phyloP scores from a whole-genome alignment of 352 stramenopile species.

The Poterioochromonas sp. region DNA sequence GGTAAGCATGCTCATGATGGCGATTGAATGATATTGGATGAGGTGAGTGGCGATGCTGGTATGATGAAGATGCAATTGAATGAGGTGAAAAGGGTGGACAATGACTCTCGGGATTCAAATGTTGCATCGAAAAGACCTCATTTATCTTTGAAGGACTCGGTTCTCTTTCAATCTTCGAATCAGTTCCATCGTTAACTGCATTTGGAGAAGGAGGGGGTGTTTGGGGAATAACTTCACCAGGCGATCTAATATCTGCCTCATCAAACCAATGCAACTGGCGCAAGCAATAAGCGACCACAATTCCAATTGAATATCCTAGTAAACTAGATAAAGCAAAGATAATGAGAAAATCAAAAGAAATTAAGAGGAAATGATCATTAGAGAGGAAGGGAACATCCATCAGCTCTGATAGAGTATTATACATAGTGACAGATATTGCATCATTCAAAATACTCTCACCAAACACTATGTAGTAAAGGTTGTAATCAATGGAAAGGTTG shows the following conservation, averaged over 20 bases:
- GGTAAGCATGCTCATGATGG: not conserved
- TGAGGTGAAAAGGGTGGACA: too few relatives aligned
- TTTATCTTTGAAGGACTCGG: too few relatives aligned
- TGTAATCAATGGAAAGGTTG: constrained; percentile 57
- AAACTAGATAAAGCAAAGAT: constrained; percentile 73
- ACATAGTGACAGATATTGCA: constrained; percentile 71
- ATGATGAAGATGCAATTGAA: too few relatives aligned
- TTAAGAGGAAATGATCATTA: constrained; percentile 40
- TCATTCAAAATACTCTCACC: constrained; percentile 79
- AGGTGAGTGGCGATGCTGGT: too few relatives aligned
- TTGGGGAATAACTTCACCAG: too few relatives aligned
- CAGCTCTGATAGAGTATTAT: constrained; percentile 24
- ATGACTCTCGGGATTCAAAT: too few relatives aligned
- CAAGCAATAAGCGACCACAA: constrained; percentile 70
- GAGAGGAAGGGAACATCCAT: not conserved
- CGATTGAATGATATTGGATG: too few relatives aligned
- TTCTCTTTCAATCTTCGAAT: too few relatives aligned
- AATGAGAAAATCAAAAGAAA: constrained; percentile 66
- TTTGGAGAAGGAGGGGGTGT: too few relatives aligned
- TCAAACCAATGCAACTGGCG: constrained; percentile 79
- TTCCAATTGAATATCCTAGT: constrained; percentile 68
- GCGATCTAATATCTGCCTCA: too few relatives aligned
- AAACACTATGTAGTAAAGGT: constrained; percentile 87
- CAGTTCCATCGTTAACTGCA: too few relatives aligned
- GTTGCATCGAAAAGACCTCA: too few relatives aligned